Base-by-base conservation (phyloP, 1,139 yeast genomes). In the Magnusiomyces tetraspermus region DNA sequence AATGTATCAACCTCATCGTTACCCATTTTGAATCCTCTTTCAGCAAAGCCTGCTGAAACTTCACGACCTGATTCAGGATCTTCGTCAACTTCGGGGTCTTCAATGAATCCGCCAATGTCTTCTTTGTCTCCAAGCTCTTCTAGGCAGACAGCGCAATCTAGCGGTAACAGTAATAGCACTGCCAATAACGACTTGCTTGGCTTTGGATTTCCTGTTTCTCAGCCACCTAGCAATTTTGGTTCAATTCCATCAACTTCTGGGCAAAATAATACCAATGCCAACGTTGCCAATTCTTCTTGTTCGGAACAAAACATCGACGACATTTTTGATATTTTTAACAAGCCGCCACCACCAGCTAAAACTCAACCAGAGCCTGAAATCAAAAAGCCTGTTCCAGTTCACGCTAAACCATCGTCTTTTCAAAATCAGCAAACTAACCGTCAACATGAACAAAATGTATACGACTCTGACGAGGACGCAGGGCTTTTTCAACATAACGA, bases 261-360 rank as follows among this genome's bases (percentile, higher is more conserved):
- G 33, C n/a, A n/a, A n/a, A n/a, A n/a, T n/a, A n/a, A n/a, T n/a
- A n/a, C 33, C 11, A 28, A 28, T 28, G 17, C 11, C 8, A 36
- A n/a, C 40, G 15, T n/a, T 8, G 5, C 15, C 40, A 36, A 36
- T n/a, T 10, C 40, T 17, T n/a, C 40, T n/a, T 30, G 11, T 8
- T 44, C 47, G 19, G 51, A 51, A 24, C 53, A 53, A 31, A 57
- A 31, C 11, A 53, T 63, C 36, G 67, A 63, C 36, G 67, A 64
- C 44, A 58, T 67, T 30, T 68, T 69, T 58, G 71, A 65, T 38
- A 64, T 65, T 17, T 67, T 67, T 60, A 66, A 64, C 51, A 60
- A 56, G 46, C 66, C 68, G 4, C 56, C 63, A 8, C 55, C 58
- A 2, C 53, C 59, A 24, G 38, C 51, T 24, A 33, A 44, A 44